phyloP scores from a whole-genome alignment of 805 yeast species.

The Candida hispaniensis region DNA sequence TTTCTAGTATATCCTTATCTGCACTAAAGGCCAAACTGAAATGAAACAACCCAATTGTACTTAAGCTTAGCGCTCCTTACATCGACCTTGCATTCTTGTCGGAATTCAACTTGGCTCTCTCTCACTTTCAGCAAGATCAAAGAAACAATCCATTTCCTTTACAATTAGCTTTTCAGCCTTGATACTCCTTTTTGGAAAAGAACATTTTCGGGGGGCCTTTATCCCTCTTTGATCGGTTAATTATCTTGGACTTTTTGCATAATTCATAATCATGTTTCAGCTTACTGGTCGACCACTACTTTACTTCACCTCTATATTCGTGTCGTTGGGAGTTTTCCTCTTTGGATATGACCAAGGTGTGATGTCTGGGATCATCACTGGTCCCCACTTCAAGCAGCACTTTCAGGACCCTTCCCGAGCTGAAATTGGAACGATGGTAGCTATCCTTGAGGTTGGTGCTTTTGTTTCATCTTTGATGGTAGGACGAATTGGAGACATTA shows the following conservation, averaged over 20 bases:
- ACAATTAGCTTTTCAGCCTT: too few species aligned
- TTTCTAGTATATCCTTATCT: too few species aligned
- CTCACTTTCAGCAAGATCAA: too few species aligned
- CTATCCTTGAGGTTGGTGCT: conserved; percentile 83
- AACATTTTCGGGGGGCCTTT: too few species aligned
- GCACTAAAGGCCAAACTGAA: too few species aligned
- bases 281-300: conserved; percentile 31
- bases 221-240: background rate
- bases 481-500: conserved; percentile 63
- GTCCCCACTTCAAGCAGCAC: conserved; percentile 54
- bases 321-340: conserved; percentile 43
- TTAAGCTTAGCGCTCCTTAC: too few species aligned
- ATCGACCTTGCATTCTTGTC: too few species aligned
- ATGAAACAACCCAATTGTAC: too few species aligned
- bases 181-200: too few species aligned
- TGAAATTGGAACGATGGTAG: conserved; percentile 75
- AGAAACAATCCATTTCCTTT: too few species aligned
- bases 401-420: conserved; percentile 66
- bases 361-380: conserved; percentile 77
- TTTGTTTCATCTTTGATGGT: conserved; percentile 66
- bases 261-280: conserved; percentile 8
- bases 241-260: background rate
- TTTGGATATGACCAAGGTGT: conserved; percentile 87
- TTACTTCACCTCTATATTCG: conserved; percentile 36
- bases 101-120: too few species aligned